Conservation (phyloP, 192 early-diverging fungal species). For the Haplosporangium gracile region DNA sequence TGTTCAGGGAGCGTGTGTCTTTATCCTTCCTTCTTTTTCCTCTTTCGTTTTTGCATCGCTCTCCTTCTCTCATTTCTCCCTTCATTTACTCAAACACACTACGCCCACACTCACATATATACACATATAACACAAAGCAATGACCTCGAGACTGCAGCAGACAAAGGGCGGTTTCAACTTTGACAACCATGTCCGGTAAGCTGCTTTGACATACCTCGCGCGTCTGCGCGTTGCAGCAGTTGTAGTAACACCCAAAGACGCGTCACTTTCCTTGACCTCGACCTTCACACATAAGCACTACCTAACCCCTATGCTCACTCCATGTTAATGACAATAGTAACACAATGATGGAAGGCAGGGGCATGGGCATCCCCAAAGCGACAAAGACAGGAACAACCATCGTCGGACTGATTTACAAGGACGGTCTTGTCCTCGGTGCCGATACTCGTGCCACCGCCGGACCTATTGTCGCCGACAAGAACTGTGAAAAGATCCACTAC, state of each 20-base stretch:
- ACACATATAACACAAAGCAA: conserved; percentile 27
- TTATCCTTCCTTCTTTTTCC: too few species aligned
- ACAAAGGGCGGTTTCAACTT: conserved; percentile 86
- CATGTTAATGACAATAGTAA: conserved; percentile 68
- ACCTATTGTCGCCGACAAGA: conserved; percentile 98
- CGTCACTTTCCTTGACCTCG: conserved; percentile 10
- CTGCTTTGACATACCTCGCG: neutral
- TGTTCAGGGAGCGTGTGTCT: too few species aligned
- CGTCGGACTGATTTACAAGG: conserved; percentile 93
- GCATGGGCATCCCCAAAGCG: conserved; percentile 82
- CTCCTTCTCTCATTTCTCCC: neutral
- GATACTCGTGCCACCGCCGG: conserved; percentile 97
- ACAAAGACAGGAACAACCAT: conserved; percentile 99
- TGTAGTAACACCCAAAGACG: conserved; percentile 6
- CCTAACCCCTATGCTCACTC: neutral
- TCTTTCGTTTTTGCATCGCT: neutral
- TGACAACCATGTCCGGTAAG: conserved; percentile 86
- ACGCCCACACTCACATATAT: neutral
- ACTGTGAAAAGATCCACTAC: conserved; percentile 99
- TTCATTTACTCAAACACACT: neutral
- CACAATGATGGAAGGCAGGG: conserved; percentile 79
- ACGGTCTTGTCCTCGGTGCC: conserved; percentile 94
- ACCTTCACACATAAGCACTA: neutral
- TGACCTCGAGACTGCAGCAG: conserved; percentile 65
- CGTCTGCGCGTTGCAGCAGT: neutral